Evolutionary conservation across 1,284 basidiomycete genomes (phyloP).

Genomic region (Vanrija humicola): DNA sequence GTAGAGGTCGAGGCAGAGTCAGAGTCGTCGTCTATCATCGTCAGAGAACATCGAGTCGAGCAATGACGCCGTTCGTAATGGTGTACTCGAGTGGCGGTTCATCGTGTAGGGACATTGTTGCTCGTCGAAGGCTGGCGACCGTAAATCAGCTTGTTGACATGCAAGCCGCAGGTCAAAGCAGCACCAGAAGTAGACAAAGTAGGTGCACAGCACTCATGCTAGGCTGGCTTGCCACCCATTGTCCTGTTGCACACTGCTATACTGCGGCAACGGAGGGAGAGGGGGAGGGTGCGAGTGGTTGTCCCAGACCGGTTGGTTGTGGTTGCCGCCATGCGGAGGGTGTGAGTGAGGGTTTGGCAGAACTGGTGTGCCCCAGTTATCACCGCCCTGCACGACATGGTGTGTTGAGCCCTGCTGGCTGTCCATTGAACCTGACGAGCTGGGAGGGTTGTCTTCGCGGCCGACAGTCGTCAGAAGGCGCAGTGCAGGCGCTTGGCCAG

Average conservation of each 20-base stretch:
- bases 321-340: background rate
- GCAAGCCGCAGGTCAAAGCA: too few relatives aligned
- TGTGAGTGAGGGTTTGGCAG: too few relatives aligned
- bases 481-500: background rate
- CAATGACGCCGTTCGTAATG: too few relatives aligned
- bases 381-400: constrained; percentile 1
- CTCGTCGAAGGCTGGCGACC: too few relatives aligned
- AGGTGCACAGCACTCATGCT: background rate
- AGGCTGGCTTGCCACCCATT: constrained; percentile 20
- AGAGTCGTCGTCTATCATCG: too few relatives aligned
- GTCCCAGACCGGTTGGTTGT: constrained; percentile 9
- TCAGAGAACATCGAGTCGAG: too few relatives aligned
- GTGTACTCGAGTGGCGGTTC: too few relatives aligned
- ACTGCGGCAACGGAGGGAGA: constrained; percentile 11
- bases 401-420: constrained; percentile 7
- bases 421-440: constrained; percentile 16
- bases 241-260: constrained; percentile 9
- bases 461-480: constrained; percentile 8
- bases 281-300: constrained; percentile 6
- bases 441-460: constrained; percentile 13
- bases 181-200: too few relatives aligned
- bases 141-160: too few relatives aligned
- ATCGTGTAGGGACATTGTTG: too few relatives aligned
- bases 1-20: too few relatives aligned
- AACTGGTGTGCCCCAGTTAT: too few relatives aligned